Evolutionary conservation across 805 yeast genomes (phyloP).

Genomic region (Kuraishia molischiana): DNA sequence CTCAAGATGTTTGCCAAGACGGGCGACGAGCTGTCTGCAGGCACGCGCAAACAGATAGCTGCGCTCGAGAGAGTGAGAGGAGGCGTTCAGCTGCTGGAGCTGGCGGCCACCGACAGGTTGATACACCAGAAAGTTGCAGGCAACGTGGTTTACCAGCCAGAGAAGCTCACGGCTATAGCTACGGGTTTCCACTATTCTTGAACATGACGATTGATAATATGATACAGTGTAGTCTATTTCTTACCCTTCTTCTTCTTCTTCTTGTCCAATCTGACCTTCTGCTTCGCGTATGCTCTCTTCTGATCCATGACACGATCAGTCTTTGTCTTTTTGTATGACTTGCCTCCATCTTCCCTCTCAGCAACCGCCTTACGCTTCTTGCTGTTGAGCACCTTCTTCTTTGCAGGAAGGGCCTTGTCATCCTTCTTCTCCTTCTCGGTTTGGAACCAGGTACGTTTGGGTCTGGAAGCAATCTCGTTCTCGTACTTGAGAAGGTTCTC

Average conservation of each 20-base stretch:
- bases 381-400: slow-evolving; percentile 47
- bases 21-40: slow-evolving; percentile 27
- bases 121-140: slow-evolving; percentile 7
- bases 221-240: neutral
- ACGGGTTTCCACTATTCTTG: slow-evolving; percentile 15
- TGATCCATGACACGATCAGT: slow-evolving; percentile 52
- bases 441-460: slow-evolving; percentile 96
- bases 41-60: slow-evolving; percentile 32
- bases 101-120: slow-evolving; percentile 23
- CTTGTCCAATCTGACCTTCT: slow-evolving; percentile 18
- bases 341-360: slow-evolving; percentile 48
- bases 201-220: neutral
- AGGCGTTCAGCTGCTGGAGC: slow-evolving; percentile 36
- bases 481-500: slow-evolving; percentile 73
- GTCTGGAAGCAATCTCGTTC: slow-evolving; percentile 79
- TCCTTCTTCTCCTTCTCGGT: slow-evolving; percentile 42
- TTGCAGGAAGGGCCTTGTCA: slow-evolving; percentile 28
- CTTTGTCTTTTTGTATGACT: slow-evolving; percentile 76
- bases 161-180: slow-evolving; percentile 13
- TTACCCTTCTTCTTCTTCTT: slow-evolving; percentile 10
- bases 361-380: slow-evolving; percentile 59
- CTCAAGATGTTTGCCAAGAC: slow-evolving; percentile 38
- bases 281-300: slow-evolving; percentile 26
- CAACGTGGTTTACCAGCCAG: slow-evolving; percentile 11
- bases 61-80: slow-evolving; percentile 34